Percentiles rank a stretch among this genome's conserved stretches.
Conservation (phyloP, 768 basidiomycete genomes). For the Erythrobasidium yunnanense region DNA sequence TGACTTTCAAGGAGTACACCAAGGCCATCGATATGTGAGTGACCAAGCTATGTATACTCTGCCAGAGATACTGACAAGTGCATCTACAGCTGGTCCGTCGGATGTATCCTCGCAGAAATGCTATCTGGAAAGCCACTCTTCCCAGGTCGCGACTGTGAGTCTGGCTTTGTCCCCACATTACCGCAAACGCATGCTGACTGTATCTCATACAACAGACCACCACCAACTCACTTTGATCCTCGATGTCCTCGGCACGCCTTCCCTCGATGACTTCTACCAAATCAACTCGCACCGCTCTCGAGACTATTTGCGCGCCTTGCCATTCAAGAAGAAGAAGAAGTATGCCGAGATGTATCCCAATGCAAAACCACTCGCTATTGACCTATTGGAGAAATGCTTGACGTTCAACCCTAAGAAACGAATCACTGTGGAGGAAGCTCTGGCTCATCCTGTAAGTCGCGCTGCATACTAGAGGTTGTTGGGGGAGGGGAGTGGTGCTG, state of each 20-base stretch:
- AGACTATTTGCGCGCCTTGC: conserved; percentile 87
- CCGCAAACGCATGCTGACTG: neutral
- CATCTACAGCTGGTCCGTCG: conserved; percentile 41
- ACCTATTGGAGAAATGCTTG: conserved; percentile 62
- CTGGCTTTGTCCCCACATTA: neutral
- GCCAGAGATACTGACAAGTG: neutral
- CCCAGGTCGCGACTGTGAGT: conserved; percentile 75
- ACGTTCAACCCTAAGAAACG: conserved; percentile 98
- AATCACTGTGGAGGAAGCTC: conserved; percentile 81
- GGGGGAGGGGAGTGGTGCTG: neutral
- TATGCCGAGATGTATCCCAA: conserved; percentile 72
- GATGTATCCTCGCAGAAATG: conserved; percentile 64
- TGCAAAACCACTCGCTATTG: conserved; percentile 52
- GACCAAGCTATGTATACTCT: neutral
- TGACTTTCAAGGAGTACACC: conserved; percentile 83
- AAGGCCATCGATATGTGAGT: conserved; percentile 50
- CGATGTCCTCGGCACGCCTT: conserved; percentile 92
- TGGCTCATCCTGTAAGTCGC: conserved; percentile 69
- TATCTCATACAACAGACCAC: conserved; percentile 54
- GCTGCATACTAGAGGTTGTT: conserved; percentile 47
- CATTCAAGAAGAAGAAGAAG: conserved; percentile 76
- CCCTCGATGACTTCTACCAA: conserved; percentile 92
- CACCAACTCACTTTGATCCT: conserved; percentile 91
- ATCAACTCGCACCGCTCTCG: conserved; percentile 84
- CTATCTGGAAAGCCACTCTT: conserved; percentile 91